Evolutionary conservation across 225 moss, liverwort and hornwort genomes (phyloP).

Genomic region (Lunularia cruciata): DNA sequence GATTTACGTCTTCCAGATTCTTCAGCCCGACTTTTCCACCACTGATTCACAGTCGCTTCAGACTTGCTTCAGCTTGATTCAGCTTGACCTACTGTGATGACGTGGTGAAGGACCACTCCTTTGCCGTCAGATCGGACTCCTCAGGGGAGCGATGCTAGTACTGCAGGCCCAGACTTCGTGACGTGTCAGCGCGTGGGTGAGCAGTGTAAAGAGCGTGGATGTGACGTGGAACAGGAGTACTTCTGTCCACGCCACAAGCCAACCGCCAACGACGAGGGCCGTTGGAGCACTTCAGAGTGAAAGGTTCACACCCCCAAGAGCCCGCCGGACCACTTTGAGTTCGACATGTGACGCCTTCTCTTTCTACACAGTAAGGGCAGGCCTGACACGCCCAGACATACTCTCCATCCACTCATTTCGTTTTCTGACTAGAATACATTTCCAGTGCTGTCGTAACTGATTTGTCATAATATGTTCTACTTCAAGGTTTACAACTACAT

Average conservation of each 20-base stretch:
- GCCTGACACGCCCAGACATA: too few species aligned
- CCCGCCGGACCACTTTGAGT: too few species aligned
- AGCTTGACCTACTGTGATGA: background rate
- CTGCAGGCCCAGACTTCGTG: background rate
- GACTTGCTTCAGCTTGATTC: too few species aligned
- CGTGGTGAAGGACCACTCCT: background rate
- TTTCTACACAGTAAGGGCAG: too few species aligned
- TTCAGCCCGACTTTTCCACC: background rate
- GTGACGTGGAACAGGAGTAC: slow-evolving; percentile 2
- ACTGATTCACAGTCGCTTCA: too few species aligned
- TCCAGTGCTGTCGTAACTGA: too few species aligned
- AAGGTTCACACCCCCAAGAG: too few species aligned
- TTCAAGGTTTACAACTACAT: too few species aligned
- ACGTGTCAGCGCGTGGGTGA: slow-evolving; percentile 10
- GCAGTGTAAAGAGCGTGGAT: background rate
- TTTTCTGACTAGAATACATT: too few species aligned
- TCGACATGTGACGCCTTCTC: too few species aligned
- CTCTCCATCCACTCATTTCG: too few species aligned
- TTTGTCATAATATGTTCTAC: too few species aligned
- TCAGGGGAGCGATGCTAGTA: background rate
- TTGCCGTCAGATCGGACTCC: background rate
- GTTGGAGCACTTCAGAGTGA: background rate
- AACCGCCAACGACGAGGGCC: background rate
- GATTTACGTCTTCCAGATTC: background rate
- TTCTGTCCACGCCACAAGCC: background rate